A percentile compares a stretch with the other conserved stretches of the same genome.
These are phyloP conservation scores for Schwanniomyces pseudopolymorphus DNA, from an alignment of 805 yeast genomes.

Conservation along the genomic window DNA sequence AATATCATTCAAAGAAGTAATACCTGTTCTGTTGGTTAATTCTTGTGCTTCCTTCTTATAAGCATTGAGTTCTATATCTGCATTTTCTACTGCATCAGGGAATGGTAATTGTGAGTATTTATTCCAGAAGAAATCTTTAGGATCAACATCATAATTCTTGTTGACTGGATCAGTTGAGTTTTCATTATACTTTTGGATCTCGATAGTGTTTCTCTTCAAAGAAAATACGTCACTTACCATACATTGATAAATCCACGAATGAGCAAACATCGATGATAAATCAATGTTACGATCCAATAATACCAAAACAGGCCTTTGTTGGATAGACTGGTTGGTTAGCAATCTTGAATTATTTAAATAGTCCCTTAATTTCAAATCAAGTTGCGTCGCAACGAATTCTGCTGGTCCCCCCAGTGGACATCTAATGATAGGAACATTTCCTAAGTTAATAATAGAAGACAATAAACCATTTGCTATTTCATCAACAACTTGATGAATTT, in stretches of 20 bases:
- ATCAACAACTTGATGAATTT: constrained; percentile 67
- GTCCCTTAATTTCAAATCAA: constrained; percentile 83
- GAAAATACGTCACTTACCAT: constrained; percentile 91
- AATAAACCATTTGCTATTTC: constrained; percentile 77
- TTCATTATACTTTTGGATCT: constrained; percentile 42
- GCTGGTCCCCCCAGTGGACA: constrained; percentile 94
- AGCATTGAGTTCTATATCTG: constrained; percentile 75
- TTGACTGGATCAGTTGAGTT: constrained; percentile 30
- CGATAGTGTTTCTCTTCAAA: constrained; percentile 78
- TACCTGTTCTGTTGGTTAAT: constrained; percentile 74
- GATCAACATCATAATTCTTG: constrained; percentile 83
- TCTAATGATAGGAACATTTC: constrained; percentile 83
- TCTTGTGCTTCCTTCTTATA: constrained; percentile 89
- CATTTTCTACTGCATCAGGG: constrained; percentile 98
- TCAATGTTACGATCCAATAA: constrained; percentile 87
- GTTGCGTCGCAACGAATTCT: constrained; percentile 83
- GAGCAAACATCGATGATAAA: constrained; percentile 89
- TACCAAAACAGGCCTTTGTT: constrained; percentile 73
- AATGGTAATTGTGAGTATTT: constrained; percentile 84
- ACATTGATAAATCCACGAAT: constrained; percentile 97
- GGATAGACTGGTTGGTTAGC: constrained; percentile 18
- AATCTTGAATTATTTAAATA: constrained; percentile 68
- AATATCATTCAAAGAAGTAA: constrained; percentile 70
- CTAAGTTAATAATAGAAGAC: constrained; percentile 73
- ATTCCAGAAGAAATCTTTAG: constrained; percentile 90